Evolutionary conservation across 2,329 filamentous ascomycete species (phyloP).

Genomic region (Aspergillus sp.): DNA sequence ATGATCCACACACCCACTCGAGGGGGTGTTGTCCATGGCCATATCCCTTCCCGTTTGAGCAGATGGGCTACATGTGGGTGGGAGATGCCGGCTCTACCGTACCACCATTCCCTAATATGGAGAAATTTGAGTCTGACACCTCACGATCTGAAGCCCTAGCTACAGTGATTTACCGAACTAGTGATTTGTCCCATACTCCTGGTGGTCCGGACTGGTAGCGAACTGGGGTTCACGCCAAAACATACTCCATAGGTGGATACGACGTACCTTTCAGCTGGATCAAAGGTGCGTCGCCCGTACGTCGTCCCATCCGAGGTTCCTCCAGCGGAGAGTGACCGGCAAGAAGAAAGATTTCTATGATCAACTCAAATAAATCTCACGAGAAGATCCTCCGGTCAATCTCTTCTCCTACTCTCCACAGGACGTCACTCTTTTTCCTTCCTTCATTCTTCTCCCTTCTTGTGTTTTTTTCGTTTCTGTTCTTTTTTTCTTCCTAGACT

Average conservation of each 20-base stretch:
- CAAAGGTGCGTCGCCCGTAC: background rate
- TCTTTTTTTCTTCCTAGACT: background rate
- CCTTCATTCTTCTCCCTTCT: background rate
- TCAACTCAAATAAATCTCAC: background rate
- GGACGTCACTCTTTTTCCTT: background rate
- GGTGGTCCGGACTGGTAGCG: background rate
- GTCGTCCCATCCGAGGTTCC: background rate
- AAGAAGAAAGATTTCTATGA: background rate
- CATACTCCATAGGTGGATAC: background rate
- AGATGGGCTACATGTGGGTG: background rate
- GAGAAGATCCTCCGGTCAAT: background rate
- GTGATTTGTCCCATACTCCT: background rate
- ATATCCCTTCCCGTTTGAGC: background rate
- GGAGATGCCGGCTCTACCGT: background rate
- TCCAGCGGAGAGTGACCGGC: background rate
- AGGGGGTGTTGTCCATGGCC: background rate
- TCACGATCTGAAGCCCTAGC: background rate
- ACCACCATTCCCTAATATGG: no score
- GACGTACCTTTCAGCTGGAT: background rate
- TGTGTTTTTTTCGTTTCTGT: slow-evolving; percentile 1
- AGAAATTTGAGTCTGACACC: background rate
- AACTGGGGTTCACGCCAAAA: slow-evolving; percentile 1
- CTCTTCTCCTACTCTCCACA: background rate
- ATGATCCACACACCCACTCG: background rate
- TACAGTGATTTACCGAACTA: slow-evolving; percentile 2